phyloP scores from a whole-genome alignment of 768 basidiomycete species.

The Sporobolomyces roseus region DNA sequence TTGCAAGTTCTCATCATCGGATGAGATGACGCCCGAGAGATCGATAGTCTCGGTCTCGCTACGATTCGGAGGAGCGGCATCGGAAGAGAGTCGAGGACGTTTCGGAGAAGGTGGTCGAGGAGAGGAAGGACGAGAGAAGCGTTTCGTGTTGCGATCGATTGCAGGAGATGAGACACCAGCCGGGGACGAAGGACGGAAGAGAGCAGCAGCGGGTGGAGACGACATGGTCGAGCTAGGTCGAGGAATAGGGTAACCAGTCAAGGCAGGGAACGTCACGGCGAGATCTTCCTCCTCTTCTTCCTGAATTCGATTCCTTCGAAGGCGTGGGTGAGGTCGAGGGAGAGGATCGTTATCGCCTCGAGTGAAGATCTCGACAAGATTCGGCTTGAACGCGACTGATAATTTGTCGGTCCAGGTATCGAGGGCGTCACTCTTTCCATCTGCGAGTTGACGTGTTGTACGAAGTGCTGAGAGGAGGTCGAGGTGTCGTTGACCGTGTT shows the following conservation, averaged over 20 bases:
- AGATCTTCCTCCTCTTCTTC: neutral
- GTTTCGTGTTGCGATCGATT: no score
- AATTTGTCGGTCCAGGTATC: slow-evolving; percentile 36
- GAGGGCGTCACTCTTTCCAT: slow-evolving; percentile 14
- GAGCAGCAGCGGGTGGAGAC: neutral
- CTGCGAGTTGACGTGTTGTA: slow-evolving; percentile 11
- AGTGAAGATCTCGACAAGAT: slow-evolving; percentile 24
- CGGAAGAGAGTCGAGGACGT: neutral
- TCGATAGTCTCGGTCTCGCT: slow-evolving; percentile 17
- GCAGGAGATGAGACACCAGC: neutral
- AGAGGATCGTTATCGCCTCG: neutral
- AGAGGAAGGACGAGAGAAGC: neutral
- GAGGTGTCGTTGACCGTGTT: slow-evolving; percentile 20
- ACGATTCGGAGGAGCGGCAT: neutral
- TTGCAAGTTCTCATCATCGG: slow-evolving; percentile 26
- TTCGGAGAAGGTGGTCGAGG: neutral
- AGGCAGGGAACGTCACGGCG: neutral
- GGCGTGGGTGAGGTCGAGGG: neutral
- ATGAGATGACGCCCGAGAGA: slow-evolving; percentile 9
- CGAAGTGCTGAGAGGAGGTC: slow-evolving; percentile 15
- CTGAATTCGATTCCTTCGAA: neutral
- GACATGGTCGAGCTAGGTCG: neutral
- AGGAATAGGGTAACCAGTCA: slow-evolving; percentile 3
- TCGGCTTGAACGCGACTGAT: slow-evolving; percentile 29
- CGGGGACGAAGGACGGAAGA: neutral